Conservation (phyloP, 495 filamentous ascomycete species). For the Parachaetomium inaequale region DNA sequence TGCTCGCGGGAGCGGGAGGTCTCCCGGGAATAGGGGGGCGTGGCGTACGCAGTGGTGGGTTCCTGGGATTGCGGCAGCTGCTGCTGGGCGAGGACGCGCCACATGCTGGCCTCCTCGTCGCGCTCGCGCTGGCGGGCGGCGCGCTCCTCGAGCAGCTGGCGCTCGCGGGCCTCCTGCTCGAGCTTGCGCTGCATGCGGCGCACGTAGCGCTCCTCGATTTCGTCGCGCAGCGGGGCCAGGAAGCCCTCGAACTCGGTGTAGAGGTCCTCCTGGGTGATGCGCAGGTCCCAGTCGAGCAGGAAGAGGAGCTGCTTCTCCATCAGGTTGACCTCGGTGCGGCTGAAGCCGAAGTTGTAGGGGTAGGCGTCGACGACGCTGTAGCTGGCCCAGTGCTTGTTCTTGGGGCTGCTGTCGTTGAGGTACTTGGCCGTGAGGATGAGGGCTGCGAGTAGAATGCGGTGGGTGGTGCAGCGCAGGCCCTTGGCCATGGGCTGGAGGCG, state of each 20-base stretch:
- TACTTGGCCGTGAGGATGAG: conserved; percentile 95
- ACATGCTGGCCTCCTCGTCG: conserved; percentile 22
- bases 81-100: conserved; percentile 18
- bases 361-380: conserved; percentile 71
- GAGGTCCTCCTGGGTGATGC: conserved; percentile 79
- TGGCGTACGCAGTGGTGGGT: conserved; percentile 30
- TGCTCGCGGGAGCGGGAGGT: conserved; percentile 29
- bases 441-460: conserved; percentile 93
- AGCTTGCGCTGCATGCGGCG: conserved; percentile 38
- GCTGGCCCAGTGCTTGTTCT: conserved; percentile 99
- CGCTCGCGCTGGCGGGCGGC: conserved; percentile 23
- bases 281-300: conserved; percentile 88
- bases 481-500: conserved; percentile 91
- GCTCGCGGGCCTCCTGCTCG: conserved; percentile 40
- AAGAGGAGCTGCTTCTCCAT: conserved; percentile 98
- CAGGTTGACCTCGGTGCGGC: conserved; percentile 88
- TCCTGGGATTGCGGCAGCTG: not conserved
- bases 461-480: conserved; percentile 94
- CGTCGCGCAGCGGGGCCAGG: conserved; percentile 71
- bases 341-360: conserved; percentile 83
- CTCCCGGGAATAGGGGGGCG: conserved; percentile 39
- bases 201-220: conserved; percentile 37
- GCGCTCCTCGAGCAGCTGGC: conserved; percentile 32
- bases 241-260: conserved; percentile 85
- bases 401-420: conserved; percentile 94